These are phyloP conservation scores for Chlorella sp. DNA, from an alignment of 139 green algal genomes.

Conservation along the genomic window DNA sequence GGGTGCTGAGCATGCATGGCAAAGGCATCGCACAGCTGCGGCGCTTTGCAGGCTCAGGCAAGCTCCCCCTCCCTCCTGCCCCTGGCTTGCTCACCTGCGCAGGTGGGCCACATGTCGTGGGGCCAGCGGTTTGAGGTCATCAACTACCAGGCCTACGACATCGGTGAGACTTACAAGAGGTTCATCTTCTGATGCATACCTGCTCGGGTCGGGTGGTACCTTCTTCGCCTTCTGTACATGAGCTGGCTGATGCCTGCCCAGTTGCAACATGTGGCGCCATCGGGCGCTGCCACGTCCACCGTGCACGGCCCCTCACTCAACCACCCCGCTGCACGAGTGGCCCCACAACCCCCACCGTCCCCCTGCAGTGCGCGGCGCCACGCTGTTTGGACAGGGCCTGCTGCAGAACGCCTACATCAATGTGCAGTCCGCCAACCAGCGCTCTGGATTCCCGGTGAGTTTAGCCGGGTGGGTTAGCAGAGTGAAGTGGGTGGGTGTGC, in stretches of 20 bases:
- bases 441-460: constrained; percentile 47
- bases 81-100: background rate
- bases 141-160: constrained; percentile 56
- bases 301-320: no score
- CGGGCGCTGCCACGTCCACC: no score
- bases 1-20: no score
- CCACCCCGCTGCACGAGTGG: no score
- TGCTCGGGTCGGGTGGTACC: background rate
- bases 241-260: background rate
- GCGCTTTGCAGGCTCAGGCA: no score
- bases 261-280: no score
- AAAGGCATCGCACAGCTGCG: no score
- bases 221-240: background rate
- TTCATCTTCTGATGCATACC: no score
- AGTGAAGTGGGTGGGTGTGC: no score
- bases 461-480: no score
- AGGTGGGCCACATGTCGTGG: constrained; percentile 58
- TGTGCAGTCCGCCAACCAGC: constrained; percentile 43
- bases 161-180: background rate
- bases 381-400: constrained; percentile 57
- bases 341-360: background rate
- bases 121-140: constrained; percentile 50
- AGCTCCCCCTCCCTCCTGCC: background rate
- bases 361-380: constrained; percentile 50
- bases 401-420: constrained; percentile 55